Evolutionary conservation across 1,284 basidiomycete species (phyloP).

Genomic region (Pisolithus thermaeus): DNA sequence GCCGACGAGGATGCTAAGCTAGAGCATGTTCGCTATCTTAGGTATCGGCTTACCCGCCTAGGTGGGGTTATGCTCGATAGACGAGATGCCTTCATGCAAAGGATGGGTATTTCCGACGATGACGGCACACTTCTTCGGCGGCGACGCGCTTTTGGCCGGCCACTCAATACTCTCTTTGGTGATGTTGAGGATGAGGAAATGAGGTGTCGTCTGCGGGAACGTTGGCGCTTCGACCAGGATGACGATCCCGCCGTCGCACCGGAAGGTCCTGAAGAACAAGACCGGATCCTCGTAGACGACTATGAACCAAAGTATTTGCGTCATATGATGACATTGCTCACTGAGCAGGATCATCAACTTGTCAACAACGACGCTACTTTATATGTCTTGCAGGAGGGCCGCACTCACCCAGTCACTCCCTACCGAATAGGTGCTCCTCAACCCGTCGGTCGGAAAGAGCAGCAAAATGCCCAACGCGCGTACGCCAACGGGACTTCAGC

Average conservation of each 20-base stretch:
- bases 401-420: conserved; percentile 31
- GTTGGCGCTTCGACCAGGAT: conserved; percentile 68
- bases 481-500: conserved; percentile 26
- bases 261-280: conserved; percentile 63
- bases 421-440: conserved; percentile 32
- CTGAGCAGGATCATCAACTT: conserved; percentile 38
- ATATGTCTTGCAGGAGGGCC: conserved; percentile 34
- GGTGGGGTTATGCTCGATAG: conserved; percentile 80
- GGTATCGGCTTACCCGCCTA: conserved; percentile 75
- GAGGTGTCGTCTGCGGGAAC: conserved; percentile 44
- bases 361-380: conserved; percentile 43
- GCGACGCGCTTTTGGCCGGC: conserved; percentile 11
- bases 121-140: conserved; percentile 10
- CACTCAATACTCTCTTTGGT: conserved; percentile 26
- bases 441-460: conserved; percentile 35
- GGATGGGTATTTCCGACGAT: conserved; percentile 23
- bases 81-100: conserved; percentile 35
- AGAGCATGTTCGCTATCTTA: conserved; percentile 49
- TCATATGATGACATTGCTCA: conserved; percentile 50
- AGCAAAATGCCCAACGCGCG: conserved; percentile 23
- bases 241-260: conserved; percentile 52
- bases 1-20: conserved; percentile 24
- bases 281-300: conserved; percentile 65
- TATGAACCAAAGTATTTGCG: conserved; percentile 56
- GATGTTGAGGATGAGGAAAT: conserved; percentile 39